These are phyloP conservation scores for Mortierella sp. DNA, from an alignment of 371 early-diverging fungal genomes.

Conservation along the genomic window DNA sequence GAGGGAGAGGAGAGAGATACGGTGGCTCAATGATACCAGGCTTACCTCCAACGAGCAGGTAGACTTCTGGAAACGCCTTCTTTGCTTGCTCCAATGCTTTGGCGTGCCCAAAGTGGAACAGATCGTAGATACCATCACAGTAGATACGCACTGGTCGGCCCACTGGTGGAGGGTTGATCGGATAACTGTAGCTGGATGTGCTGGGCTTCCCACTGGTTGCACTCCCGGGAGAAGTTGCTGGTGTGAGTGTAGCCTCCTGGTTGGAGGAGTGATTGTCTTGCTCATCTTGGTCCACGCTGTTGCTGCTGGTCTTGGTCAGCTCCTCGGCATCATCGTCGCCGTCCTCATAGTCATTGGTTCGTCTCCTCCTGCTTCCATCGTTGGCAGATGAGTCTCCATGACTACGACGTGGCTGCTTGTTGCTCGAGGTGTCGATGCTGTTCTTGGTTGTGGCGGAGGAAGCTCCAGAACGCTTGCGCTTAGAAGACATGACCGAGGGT, in stretches of 20 bases:
- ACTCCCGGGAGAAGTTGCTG: conserved; percentile 1
- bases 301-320: conserved; percentile 12
- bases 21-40: conserved; percentile 1
- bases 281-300: background rate
- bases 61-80: conserved; percentile 86
- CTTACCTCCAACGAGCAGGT: conserved; percentile 90
- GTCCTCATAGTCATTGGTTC: conserved; percentile 10
- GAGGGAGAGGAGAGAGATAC: background rate
- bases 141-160: conserved; percentile 88
- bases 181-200: conserved; percentile 38
- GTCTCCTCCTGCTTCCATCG: conserved; percentile 14
- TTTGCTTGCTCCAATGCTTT: conserved; percentile 95
- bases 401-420: conserved; percentile 45
- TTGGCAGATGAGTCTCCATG: conserved; percentile 19
- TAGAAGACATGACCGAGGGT: conserved; percentile 21
- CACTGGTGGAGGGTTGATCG: conserved; percentile 68
- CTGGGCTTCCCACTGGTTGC: conserved; percentile 9
- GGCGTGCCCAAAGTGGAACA: conserved; percentile 97
- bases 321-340: conserved; percentile 19
- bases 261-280: conserved; percentile 4
- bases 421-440: conserved; percentile 26
- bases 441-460: conserved; percentile 22
- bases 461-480: conserved; percentile 38
- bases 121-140: conserved; percentile 95
- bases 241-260: background rate